Conservation (phyloP, 345 rosid genomes). For the Bruguiera parviflora region DNA sequence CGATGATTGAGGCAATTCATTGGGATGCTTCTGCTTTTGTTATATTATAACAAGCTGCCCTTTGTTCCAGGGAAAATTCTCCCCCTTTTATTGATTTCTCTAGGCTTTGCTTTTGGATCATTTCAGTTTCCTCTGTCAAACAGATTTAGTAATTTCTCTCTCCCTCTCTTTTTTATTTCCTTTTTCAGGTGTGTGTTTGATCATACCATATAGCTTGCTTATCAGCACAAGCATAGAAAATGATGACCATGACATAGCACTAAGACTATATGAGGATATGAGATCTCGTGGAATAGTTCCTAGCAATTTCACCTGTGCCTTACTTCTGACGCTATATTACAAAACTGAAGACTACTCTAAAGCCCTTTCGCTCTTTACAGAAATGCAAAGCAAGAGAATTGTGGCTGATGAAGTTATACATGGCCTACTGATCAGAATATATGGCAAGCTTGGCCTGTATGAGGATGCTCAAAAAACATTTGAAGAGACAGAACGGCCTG, state of each 20-base stretch:
- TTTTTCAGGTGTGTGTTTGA: too few species aligned
- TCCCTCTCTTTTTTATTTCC: too few species aligned
- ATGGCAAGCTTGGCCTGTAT: conserved; percentile 80
- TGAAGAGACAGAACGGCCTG: conserved; percentile 54
- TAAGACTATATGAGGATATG: conserved; percentile 66
- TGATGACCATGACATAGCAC: conserved; percentile 57
- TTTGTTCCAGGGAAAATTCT: too few species aligned
- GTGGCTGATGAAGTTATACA: conserved; percentile 82
- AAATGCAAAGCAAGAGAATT: conserved; percentile 65
- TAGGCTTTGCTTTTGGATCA: too few species aligned
- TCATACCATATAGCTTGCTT: conserved; percentile 52
- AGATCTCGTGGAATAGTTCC: conserved; percentile 60
- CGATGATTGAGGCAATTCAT: too few species aligned
- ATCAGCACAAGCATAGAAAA: conserved; percentile 50
- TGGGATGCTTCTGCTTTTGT: too few species aligned
- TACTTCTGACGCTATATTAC: conserved; percentile 77
- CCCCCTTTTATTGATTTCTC: too few species aligned
- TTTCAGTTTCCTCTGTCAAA: too few species aligned
- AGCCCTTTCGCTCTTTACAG: conserved; percentile 80
- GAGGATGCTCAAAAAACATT: conserved; percentile 72
- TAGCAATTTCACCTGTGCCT: conserved; percentile 87
- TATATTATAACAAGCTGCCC: too few species aligned
- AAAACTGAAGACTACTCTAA: conserved; percentile 65
- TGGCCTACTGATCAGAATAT: conserved; percentile 83
- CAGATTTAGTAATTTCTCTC: too few species aligned